phyloP scores from a whole-genome alignment of 208 protist species.

The Leishmania gerbilli region DNA sequence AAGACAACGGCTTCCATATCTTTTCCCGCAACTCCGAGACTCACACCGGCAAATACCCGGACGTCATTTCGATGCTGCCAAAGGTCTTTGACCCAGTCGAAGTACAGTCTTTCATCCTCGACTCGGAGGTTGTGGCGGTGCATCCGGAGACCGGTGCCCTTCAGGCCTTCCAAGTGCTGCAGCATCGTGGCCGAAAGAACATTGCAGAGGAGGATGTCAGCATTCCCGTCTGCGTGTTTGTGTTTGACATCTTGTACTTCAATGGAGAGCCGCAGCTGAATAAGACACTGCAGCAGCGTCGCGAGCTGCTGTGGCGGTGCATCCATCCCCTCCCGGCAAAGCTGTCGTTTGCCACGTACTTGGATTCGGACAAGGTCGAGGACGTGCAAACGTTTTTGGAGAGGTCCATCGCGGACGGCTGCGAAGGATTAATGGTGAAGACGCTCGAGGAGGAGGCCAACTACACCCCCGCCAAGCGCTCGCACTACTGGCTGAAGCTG shows the following conservation, averaged over 20 bases:
- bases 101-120: constrained; percentile 97
- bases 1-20: constrained; percentile 88
- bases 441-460: constrained; percentile 91
- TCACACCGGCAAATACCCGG: constrained; percentile 98
- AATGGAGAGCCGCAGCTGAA: constrained; percentile 94
- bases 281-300: constrained; percentile 84
- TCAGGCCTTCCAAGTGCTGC: constrained; percentile 96
- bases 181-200: constrained; percentile 91
- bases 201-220: constrained; percentile 92
- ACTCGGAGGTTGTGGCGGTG: constrained; percentile 98
- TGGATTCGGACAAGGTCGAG: constrained; percentile 90
- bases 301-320: constrained; percentile 67
- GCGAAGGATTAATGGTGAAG: constrained; percentile 99
- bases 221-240: constrained; percentile 98
- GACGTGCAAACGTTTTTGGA: constrained; percentile 97
- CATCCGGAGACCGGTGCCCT: constrained; percentile 90
- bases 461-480: constrained; percentile 97
- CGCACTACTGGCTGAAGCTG: constrained; percentile 98
- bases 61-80: constrained; percentile 93
- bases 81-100: constrained; percentile 43
- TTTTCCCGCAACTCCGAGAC: constrained; percentile 99
- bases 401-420: constrained; percentile 88
- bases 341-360: constrained; percentile 88
- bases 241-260: constrained; percentile 99
- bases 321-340: constrained; percentile 74